Evolutionary conservation across 805 yeast species (phyloP).

Genomic region (Nakazawaea anatomiae): DNA sequence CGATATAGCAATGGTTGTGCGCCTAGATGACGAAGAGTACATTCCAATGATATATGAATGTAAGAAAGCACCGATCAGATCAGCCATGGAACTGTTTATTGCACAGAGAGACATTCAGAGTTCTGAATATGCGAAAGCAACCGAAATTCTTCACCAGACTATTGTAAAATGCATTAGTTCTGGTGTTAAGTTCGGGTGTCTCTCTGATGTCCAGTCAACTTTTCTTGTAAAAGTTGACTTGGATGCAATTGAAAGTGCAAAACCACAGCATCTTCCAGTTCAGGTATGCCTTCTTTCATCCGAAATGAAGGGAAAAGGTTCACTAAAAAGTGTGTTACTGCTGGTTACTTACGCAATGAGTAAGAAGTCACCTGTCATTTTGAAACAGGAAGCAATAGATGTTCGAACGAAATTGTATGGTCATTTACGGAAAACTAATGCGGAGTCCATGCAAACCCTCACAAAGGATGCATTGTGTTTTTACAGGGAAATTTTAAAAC

Average conservation of each 20-base stretch:
- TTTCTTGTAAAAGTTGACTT: not conserved
- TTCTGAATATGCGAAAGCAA: not conserved
- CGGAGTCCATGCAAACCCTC: not conserved
- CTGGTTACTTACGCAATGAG: not conserved
- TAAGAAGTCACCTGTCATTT: not conserved
- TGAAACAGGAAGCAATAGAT: not conserved
- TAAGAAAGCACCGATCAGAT: not conserved
- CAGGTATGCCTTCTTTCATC: not conserved
- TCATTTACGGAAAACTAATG: not conserved
- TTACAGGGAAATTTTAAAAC: not conserved
- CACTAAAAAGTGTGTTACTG: not conserved
- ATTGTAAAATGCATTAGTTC: not conserved
- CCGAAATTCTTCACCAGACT: not conserved
- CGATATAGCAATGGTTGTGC: not conserved
- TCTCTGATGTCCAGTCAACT: not conserved
- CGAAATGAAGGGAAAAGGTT: not conserved
- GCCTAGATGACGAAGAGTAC: not conserved
- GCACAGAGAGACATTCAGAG: not conserved
- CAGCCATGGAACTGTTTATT: not conserved
- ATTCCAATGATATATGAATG: not conserved
- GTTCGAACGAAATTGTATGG: not conserved
- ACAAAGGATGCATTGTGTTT: not conserved
- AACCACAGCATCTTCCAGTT: not conserved
- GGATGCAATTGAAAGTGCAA: not conserved
- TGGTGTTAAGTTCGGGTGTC: not conserved